These are phyloP conservation scores for Nicotiana knightiana DNA, from an alignment of 257 asterid genomes.

Conservation along the genomic window DNA sequence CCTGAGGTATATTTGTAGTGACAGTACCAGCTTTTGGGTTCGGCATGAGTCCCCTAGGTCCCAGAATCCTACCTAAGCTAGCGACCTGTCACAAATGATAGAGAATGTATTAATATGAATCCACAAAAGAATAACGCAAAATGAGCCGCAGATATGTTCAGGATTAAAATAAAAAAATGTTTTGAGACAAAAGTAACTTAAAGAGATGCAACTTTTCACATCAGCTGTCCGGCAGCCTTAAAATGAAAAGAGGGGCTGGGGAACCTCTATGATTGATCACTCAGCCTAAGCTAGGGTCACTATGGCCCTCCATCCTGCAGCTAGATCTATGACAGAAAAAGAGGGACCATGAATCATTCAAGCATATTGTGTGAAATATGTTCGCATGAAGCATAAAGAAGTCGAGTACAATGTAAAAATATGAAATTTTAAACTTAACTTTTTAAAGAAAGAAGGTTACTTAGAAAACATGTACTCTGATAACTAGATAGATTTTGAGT, in stretches of 20 bases:
- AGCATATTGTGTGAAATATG: background rate
- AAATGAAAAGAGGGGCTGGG: background rate
- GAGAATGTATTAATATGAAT: background rate
- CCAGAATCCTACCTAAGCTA: constrained; percentile 77
- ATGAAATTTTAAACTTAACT: background rate
- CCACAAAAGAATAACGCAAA: background rate
- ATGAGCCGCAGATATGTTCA: background rate
- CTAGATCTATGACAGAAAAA: background rate
- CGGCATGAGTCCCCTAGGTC: constrained; percentile 98
- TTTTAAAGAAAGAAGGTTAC: background rate
- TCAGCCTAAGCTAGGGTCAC: background rate
- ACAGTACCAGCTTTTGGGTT: constrained; percentile 99
- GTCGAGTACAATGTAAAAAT: background rate
- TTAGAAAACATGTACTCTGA: background rate
- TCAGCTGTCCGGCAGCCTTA: background rate
- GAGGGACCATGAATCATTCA: background rate
- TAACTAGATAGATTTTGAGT: background rate
- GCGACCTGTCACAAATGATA: constrained; percentile 61
- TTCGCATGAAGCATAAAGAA: background rate
- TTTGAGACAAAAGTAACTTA: background rate
- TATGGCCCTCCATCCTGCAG: background rate
- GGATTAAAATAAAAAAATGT: background rate
- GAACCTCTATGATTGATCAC: background rate
- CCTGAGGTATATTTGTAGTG: constrained; percentile 94
- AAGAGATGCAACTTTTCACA: background rate